Evolutionary conservation across 176 grass and related monocot species (phyloP).

Genomic region (Guadua angustifolia): DNA sequence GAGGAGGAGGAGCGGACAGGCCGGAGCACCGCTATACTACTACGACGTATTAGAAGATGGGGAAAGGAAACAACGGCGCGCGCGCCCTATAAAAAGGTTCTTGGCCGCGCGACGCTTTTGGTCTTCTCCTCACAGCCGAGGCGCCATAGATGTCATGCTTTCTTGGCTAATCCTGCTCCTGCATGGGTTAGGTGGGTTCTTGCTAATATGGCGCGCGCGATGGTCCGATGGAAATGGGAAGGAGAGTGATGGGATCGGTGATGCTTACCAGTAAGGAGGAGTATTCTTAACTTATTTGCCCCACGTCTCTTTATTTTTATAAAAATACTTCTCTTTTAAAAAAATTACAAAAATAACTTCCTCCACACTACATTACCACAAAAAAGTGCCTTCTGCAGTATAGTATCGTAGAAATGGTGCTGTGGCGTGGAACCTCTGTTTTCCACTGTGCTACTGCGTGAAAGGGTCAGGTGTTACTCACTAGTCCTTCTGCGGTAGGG

Average conservation of each 20-base stretch:
- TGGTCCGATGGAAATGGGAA: background rate
- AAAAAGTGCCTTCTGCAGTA: too few relatives aligned
- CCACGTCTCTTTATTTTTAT: too few relatives aligned
- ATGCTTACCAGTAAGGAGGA: background rate
- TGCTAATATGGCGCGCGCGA: background rate
- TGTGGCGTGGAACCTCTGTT: too few relatives aligned
- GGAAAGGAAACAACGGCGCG: background rate
- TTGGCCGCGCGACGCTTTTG: slow-evolving; percentile 38
- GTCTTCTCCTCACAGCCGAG: slow-evolving; percentile 29
- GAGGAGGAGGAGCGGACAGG: background rate
- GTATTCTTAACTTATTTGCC: too few relatives aligned
- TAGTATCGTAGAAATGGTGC: too few relatives aligned
- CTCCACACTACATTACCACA: too few relatives aligned
- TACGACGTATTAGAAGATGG: background rate
- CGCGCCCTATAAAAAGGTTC: slow-evolving; percentile 18
- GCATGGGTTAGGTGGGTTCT: background rate
- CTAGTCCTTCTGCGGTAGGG: too few relatives aligned
- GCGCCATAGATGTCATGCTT: slow-evolving; percentile 34
- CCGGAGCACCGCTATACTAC: background rate
- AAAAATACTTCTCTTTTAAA: too few relatives aligned
- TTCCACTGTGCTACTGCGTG: too few relatives aligned
- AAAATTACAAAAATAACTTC: too few relatives aligned
- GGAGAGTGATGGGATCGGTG: background rate
- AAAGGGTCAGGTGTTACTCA: too few relatives aligned
- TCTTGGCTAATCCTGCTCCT: background rate